Conservation (phyloP, 2,329 filamentous ascomycete species). For the Paecilomyces dactylethromorphus region DNA sequence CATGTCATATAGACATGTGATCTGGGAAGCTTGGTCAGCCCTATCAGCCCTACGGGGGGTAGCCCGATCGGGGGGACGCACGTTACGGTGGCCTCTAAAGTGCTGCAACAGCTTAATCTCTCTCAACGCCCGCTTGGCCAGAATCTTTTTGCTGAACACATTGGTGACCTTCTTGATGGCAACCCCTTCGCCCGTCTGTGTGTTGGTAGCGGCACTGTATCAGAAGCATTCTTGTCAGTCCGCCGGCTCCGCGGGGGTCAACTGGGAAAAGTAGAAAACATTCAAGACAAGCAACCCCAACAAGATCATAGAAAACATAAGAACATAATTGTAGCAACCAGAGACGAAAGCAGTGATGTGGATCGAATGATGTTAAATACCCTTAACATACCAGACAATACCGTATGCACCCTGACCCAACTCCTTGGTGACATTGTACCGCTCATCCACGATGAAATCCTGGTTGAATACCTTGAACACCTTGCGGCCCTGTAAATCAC, state of each 20-base stretch:
- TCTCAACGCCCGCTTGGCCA: constrained; percentile 93
- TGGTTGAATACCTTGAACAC: constrained; percentile 99
- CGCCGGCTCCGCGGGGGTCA: background rate
- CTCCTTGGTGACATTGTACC: constrained; percentile 98
- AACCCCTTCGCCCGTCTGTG: constrained; percentile 82
- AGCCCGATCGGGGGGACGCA: constrained; percentile 34
- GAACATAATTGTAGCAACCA: background rate
- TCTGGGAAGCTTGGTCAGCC: constrained; percentile 53
- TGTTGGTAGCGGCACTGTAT: constrained; percentile 80
- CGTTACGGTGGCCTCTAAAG: constrained; percentile 84
- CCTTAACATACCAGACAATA: constrained; percentile 76
- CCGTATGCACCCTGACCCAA: constrained; percentile 96
- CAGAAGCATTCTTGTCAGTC: background rate
- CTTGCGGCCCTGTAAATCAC: constrained; percentile 66
- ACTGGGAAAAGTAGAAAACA: background rate
- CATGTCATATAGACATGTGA: constrained; percentile 99
- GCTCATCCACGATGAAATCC: constrained; percentile 96
- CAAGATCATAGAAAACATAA: background rate
- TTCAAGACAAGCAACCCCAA: background rate
- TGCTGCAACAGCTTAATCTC: constrained; percentile 99
- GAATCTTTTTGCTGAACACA: constrained; percentile 99
- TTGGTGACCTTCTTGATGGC: constrained; percentile 99
- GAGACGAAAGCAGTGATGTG: background rate
- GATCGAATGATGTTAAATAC: background rate
- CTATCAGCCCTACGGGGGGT: constrained; percentile 2